These are phyloP conservation scores for Elsinoe ampelina DNA, from an alignment of 2,329 filamentous ascomycete species.

Conservation along the genomic window DNA sequence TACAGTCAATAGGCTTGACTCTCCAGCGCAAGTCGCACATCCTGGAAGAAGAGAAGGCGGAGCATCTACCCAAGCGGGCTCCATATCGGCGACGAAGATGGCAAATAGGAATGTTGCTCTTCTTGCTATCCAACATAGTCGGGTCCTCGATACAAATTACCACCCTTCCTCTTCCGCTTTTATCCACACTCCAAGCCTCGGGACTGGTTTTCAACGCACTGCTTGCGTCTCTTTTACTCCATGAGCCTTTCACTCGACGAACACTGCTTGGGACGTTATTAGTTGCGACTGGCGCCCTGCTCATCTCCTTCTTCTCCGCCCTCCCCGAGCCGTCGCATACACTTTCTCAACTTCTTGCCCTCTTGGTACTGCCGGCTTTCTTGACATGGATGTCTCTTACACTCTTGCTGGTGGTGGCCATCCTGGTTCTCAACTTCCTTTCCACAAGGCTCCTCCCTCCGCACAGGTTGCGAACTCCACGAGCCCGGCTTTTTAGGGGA, in stretches of 20 bases:
- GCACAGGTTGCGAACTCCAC: slow-evolving; percentile 29
- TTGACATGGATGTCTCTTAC: slow-evolving; percentile 42
- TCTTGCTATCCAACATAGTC: slow-evolving; percentile 85
- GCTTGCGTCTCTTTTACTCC: slow-evolving; percentile 84
- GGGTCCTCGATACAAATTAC: slow-evolving; percentile 97
- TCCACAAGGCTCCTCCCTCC: slow-evolving; percentile 24
- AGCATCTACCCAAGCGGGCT: slow-evolving; percentile 68
- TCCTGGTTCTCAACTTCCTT: slow-evolving; percentile 37
- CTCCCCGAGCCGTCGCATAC: slow-evolving; percentile 88
- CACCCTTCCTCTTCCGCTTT: slow-evolving; percentile 81
- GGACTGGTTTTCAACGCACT: slow-evolving; percentile 98
- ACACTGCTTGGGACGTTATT: slow-evolving; percentile 85
- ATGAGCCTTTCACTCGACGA: slow-evolving; percentile 88
- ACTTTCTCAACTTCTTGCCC: slow-evolving; percentile 65
- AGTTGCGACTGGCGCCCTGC: slow-evolving; percentile 75
- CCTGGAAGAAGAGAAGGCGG: slow-evolving; percentile 86
- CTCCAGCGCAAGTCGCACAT: slow-evolving; percentile 97
- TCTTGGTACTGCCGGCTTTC: slow-evolving; percentile 58
- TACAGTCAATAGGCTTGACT: slow-evolving; percentile 90
- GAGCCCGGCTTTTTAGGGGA: slow-evolving; percentile 60
- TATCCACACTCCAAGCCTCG: slow-evolving; percentile 90
- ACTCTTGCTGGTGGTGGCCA: slow-evolving; percentile 41
- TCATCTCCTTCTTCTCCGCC: slow-evolving; percentile 90
- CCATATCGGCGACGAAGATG: slow-evolving; percentile 85
- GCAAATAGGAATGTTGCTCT: slow-evolving; percentile 96